phyloP scores from a whole-genome alignment of 140 eudicot genomes.

The Bidens hawaiensis region DNA sequence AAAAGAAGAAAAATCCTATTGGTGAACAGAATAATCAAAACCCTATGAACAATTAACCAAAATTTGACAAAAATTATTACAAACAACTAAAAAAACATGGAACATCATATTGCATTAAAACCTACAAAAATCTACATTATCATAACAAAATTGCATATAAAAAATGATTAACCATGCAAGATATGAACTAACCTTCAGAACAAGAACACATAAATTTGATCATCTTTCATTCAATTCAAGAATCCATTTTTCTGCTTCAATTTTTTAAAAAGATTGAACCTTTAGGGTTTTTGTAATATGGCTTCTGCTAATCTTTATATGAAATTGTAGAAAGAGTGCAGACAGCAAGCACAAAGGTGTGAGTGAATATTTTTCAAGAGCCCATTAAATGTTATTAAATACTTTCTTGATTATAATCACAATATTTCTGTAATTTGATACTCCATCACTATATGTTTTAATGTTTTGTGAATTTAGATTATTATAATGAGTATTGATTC shows the following conservation, averaged over 20 bases:
- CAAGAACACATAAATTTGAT: conserved; percentile 1
- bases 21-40: too few species aligned
- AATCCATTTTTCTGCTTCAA: conserved; percentile 21
- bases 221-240: conserved; percentile 11
- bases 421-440: neutral
- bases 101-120: too few species aligned
- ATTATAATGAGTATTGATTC: neutral
- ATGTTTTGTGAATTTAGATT: neutral
- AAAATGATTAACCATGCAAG: too few species aligned
- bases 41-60: too few species aligned
- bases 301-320: conserved; percentile 4
- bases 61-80: too few species aligned
- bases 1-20: neutral
- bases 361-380: conserved; percentile 15
- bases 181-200: too few species aligned
- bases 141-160: too few species aligned
- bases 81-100: too few species aligned
- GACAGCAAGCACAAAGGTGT: conserved; percentile 17
- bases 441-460: neutral
- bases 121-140: too few species aligned
- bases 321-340: conserved; percentile 17
- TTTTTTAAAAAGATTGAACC: neutral
- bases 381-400: conserved; percentile 19
- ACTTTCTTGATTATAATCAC: conserved; percentile 17
- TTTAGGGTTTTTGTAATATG: neutral